Percentiles rank a stretch among this genome's conserved stretches.
These are phyloP conservation scores for Dactylellina parvicollis DNA, from an alignment of 2,329 filamentous ascomycete species.

Conservation along the genomic window DNA sequence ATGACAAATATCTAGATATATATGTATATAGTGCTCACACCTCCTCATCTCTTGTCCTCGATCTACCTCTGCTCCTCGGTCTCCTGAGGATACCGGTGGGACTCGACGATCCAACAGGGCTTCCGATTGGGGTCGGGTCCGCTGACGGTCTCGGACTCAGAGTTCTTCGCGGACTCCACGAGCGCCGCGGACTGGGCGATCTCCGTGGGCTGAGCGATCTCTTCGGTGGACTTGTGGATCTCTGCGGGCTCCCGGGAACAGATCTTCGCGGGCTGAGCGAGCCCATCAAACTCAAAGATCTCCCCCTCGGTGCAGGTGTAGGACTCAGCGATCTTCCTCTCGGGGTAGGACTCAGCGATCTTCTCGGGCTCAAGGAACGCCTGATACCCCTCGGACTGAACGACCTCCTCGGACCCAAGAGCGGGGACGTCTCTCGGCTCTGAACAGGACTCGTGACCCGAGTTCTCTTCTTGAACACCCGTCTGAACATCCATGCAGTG, in stretches of 20 bases:
- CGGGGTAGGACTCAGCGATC: constrained; percentile 28
- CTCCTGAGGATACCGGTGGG: constrained; percentile 36
- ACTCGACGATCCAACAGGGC: constrained; percentile 41
- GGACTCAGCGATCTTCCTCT: constrained; percentile 8
- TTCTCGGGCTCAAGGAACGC: constrained; percentile 27
- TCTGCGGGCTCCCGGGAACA: constrained; percentile 16
- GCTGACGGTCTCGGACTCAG: constrained; percentile 36
- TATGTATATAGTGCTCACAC: constrained; percentile 15
- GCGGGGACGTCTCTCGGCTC: constrained; percentile 40
- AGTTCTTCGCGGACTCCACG: constrained; percentile 42
- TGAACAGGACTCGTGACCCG: constrained; percentile 13
- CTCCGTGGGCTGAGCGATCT: constrained; percentile 38
- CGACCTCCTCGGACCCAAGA: constrained; percentile 36
- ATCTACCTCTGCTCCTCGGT: constrained; percentile 41
- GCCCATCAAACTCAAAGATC: constrained; percentile 26
- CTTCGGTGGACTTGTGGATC: constrained; percentile 8
- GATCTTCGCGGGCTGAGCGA: constrained; percentile 29
- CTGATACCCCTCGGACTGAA: constrained; percentile 41
- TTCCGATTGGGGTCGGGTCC: constrained; percentile 27
- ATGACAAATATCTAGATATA: constrained; percentile 2
- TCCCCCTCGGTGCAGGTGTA: constrained; percentile 24
- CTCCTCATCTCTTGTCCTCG: constrained; percentile 28
- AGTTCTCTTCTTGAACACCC: constrained; percentile 19
- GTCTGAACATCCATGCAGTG: constrained; percentile 45
- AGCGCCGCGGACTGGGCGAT: constrained; percentile 45